phyloP scores from a whole-genome alignment of 805 yeast species.

The Candida nanaspora region DNA sequence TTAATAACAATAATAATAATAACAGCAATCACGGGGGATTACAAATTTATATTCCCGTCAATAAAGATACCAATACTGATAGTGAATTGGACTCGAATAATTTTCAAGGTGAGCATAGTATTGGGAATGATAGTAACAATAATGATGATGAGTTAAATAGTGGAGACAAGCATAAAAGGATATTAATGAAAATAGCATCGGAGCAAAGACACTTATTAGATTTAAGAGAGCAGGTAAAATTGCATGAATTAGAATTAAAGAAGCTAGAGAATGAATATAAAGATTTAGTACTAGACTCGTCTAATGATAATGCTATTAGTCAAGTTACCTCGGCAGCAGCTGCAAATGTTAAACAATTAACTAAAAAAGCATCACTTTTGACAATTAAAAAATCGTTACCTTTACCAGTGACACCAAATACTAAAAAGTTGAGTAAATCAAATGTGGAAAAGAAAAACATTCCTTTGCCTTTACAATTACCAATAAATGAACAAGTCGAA shows the following conservation, averaged over 20 bases:
- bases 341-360: not conserved
- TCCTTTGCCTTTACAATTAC: too few species aligned
- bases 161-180: constrained; percentile 5
- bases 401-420: too few species aligned
- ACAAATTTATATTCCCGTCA: constrained; percentile 30
- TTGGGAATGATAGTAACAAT: not conserved
- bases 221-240: constrained; percentile 35
- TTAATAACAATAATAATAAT: not conserved
- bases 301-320: not conserved
- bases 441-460: too few species aligned
- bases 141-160: not conserved
- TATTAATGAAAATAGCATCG: constrained; percentile 35
- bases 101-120: too few species aligned
- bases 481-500: constrained; percentile 1
- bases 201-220: constrained; percentile 50
- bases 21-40: constrained; percentile 16
- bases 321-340: not conserved
- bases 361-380: not conserved
- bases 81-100: too few species aligned
- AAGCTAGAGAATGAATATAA: constrained; percentile 27
- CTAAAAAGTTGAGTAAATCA: too few species aligned
- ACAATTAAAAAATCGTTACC: not conserved
- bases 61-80: not conserved
- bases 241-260: constrained; percentile 31
- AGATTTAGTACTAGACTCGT: not conserved